Base-by-base conservation (phyloP, 305 asterid species). In the Rubia peregrina region DNA sequence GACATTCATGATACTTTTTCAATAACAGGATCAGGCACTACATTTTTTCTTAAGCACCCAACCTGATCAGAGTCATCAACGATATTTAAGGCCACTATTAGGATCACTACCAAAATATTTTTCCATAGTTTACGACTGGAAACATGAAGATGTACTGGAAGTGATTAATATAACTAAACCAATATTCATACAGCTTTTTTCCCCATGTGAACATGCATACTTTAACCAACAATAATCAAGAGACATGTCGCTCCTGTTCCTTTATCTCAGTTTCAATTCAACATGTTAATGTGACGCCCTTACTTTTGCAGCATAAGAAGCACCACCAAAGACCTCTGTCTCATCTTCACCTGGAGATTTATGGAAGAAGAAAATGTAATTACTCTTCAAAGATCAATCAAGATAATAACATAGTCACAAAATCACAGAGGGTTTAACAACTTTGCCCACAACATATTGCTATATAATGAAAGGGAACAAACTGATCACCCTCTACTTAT, bases 261-360 rank as follows among this genome's bases (percentile, higher is more conserved):
- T 21, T 26, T 59, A 21, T 59, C 26, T 13, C 3, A 8, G 64
- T 33, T 59, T 22, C 64, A 59, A 21, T 21, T 59, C 9, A 17
- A 11, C 38, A 6, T 59, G 6, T 59, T 21, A 59, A 59, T 3
- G 22, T 9, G 30, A n/a, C 7, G 21, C 69, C 69, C 69, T 65
- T 65, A 65, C 79, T 62, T 78, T 78, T 41, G 82, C 82, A 41
- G 82, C 79, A 67, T 78, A 78, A 75, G 74, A 78, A 67, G 82
- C 65, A 40, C 79, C 82, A 61, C 76, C 26, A 22, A 74, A 78
- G 56, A 78, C 63, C 71, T 78, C 79, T 11, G 75, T 1, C 6
- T 78, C 79, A 61, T 78, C 82, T 1, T 71, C 57, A 74, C 72
- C 72, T 72, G 65, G 76, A 64, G 77, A 74, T 95, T 87, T 86